Percentiles rank a stretch among this genome's conserved stretches.
These are phyloP conservation scores for Cryptococcus sp. DNA, from an alignment of 1,284 basidiomycete species.

Conservation along the genomic window DNA sequence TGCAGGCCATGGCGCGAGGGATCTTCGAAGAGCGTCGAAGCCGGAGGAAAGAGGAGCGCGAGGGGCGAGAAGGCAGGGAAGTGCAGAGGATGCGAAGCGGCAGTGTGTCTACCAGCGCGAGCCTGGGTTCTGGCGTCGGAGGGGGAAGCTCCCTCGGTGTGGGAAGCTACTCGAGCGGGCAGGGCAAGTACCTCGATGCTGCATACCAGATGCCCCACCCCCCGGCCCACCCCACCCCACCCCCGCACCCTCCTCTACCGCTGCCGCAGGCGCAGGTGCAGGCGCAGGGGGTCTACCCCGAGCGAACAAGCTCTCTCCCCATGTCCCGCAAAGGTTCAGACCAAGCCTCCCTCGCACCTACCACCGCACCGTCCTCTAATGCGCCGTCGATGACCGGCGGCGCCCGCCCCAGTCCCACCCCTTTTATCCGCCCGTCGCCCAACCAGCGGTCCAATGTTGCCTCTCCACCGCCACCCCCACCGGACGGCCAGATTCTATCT, in stretches of 20 bases:
- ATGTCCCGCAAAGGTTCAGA: conserved; percentile 16
- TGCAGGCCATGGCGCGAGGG: conserved; percentile 34
- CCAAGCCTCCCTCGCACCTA: not conserved
- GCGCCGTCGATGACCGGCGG: not conserved
- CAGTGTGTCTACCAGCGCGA: conserved; percentile 12
- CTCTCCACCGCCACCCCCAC: not conserved
- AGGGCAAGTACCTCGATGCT: not conserved
- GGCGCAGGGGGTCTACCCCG: conserved; percentile 1
- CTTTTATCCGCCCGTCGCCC: not conserved
- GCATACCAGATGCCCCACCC: not conserved
- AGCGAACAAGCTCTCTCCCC: conserved; percentile 11
- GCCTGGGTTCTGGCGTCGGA: conserved; percentile 6
- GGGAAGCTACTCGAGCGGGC: not conserved
- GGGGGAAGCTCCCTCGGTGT: not conserved
- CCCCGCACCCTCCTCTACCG: not conserved
- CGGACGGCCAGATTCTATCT: not conserved
- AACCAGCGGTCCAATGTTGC: not conserved
- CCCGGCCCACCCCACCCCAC: not conserved
- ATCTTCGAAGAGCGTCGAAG: conserved; percentile 24
- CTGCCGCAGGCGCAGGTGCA: not conserved
- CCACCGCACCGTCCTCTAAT: not conserved
- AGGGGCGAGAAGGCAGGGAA: not conserved
- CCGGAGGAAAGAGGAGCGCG: conserved; percentile 6
- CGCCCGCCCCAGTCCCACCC: not conserved
- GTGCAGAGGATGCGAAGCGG: conserved; percentile 6